A percentile compares a stretch with the other conserved stretches of the same genome.
phyloP scores from a whole-genome alignment of 208 protist genomes.

The Crithidia sp. region DNA sequence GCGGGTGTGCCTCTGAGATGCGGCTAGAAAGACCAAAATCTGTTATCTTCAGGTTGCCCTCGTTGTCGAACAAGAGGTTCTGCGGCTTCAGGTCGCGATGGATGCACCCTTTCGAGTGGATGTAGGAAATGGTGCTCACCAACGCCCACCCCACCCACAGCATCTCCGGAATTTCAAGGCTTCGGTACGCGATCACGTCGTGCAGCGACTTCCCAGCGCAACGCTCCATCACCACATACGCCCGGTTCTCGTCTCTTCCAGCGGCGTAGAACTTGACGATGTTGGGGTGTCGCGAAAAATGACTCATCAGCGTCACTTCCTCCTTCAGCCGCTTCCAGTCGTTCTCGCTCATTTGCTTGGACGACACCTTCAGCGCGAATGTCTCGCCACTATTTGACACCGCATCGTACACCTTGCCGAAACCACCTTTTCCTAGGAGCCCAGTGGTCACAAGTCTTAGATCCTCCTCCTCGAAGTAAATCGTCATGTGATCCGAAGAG shows the following conservation, averaged over 20 bases:
- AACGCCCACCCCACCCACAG: conserved; percentile 88
- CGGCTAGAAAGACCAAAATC: conserved; percentile 91
- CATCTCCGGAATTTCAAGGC: conserved; percentile 73
- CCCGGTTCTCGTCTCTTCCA: conserved; percentile 67
- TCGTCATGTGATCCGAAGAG: conserved; percentile 68
- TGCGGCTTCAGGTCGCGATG: conserved; percentile 92
- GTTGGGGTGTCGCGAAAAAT: conserved; percentile 88
- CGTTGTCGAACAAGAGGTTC: conserved; percentile 91
- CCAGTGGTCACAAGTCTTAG: conserved; percentile 66
- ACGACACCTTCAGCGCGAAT: conserved; percentile 87
- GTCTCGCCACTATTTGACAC: conserved; percentile 72
- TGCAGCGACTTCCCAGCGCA: conserved; percentile 79
- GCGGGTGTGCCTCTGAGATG: conserved; percentile 74
- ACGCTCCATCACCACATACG: conserved; percentile 90
- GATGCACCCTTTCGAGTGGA: conserved; percentile 89
- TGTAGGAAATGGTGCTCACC: conserved; percentile 81
- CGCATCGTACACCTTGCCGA: conserved; percentile 84
- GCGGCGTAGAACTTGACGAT: conserved; percentile 86
- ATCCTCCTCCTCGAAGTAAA: conserved; percentile 78
- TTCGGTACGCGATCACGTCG: conserved; percentile 70
- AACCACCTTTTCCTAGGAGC: conserved; percentile 84
- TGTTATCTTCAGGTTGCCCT: conserved; percentile 92
- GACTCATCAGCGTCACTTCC: conserved; percentile 86
- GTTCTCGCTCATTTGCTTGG: conserved; percentile 78
- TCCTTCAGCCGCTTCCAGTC: conserved; percentile 86